Base-by-base conservation (phyloP, 352 stramenopile species). In the Pythium guiyangense region DNA sequence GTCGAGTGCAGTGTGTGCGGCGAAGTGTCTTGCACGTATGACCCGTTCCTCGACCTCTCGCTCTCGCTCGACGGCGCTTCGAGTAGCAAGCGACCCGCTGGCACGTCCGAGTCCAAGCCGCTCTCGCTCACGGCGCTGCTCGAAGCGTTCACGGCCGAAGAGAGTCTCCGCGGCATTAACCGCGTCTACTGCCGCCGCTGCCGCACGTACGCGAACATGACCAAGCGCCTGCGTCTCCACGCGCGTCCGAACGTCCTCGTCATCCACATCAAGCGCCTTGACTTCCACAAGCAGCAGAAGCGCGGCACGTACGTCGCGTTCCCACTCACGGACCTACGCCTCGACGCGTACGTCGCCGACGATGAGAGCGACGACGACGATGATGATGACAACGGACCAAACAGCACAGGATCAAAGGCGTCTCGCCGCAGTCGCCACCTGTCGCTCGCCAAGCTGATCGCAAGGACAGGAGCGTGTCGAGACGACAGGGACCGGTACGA, bases 41-140 rank as follows among this genome's bases (percentile, higher is more conserved):
- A 91, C 47, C 78, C 81, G 47, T 88, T 91, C 42, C 57, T 89
- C 27, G 81, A 91, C 64, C 67, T 91, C 12, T 89, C 81, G 26
- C 61, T 91, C 44, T 84, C 81, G 11, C 49, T 91, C 1, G 72
- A 84, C 22, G 45, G 52, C 3, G 37, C 52, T 35, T 6, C 22
- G 22, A 14, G 40, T 51, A 48, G 27, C 9, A 31, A 59, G 26
- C 59, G 52, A 25, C 37, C 14, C 22, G 20, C 44, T 37, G 45
- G 1, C 44, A 43, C 25, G 52, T 0, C 37, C 8, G n/a, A 52
- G 26, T 20, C 42, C 29, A 6, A 22, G 22, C 29, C 37, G 31
- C 45, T 77, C 3, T 76, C 71, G 26, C 52, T 90, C 1, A 52
- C 66, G 22, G 53, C 55, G 5, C 50, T 90, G n/a, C 47, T 90